Conservation (phyloP, 2,329 filamentous ascomycete species). For the Cladosporium sp. region DNA sequence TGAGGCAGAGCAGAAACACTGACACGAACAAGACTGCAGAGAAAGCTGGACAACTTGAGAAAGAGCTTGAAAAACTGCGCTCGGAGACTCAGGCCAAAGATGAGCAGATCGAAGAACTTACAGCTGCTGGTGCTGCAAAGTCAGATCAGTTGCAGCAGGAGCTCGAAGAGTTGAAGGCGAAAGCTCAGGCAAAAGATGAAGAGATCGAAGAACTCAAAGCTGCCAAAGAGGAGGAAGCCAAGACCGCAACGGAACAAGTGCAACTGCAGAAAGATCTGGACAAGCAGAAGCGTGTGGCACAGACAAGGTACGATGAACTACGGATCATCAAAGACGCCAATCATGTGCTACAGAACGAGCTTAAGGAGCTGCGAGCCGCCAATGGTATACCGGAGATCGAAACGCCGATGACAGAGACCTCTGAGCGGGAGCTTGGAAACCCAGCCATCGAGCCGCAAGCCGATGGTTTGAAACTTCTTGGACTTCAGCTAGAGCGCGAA, state of each 20-base stretch:
- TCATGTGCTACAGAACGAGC: conserved; percentile 18
- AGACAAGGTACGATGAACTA: conserved; percentile 18
- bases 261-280: conserved; percentile 16
- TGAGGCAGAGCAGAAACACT: conserved; percentile 8
- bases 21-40: conserved; percentile 13
- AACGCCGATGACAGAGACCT: conserved; percentile 19
- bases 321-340: conserved; percentile 18
- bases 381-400: conserved; percentile 17
- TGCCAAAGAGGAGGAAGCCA: background rate
- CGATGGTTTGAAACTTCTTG: conserved; percentile 12
- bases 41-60: background rate
- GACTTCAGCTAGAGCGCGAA: conserved; percentile 13
- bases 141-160: background rate
- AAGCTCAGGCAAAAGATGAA: conserved; percentile 17
- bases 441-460: conserved; percentile 8
- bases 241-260: conserved; percentile 14
- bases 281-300: conserved; percentile 13
- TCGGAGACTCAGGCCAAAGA: conserved; percentile 17
- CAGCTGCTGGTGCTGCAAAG: background rate
- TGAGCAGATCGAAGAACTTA: conserved; percentile 13
- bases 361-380: conserved; percentile 18
- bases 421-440: conserved; percentile 17
- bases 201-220: conserved; percentile 12
- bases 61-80: conserved; percentile 25
- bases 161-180: conserved; percentile 25